Evolutionary conservation across 2,329 filamentous ascomycete species (phyloP), one percentile per base, ranked within the genome.

Genomic region (Paecilomyces variotii): DNA sequence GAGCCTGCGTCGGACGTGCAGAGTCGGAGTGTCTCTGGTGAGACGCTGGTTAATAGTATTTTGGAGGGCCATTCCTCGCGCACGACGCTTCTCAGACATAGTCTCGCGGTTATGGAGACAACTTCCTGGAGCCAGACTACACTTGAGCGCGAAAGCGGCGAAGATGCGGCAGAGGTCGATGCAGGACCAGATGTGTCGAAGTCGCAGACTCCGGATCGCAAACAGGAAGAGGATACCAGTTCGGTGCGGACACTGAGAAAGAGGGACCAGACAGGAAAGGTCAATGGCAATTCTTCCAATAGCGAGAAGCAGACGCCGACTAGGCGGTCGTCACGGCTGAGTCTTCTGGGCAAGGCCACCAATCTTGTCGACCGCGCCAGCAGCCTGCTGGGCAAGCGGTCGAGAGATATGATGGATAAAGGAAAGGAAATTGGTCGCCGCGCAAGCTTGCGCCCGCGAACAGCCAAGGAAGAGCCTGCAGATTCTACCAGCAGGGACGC

Each of bases 361-460:
- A 66, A 78, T 70, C 11, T 74, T 78, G 53, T 78, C 73, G 60
- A 74, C 68, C 67, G 84, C 78, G 68, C 73, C 79, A 62, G 65
- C 53, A 81, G 80, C 55, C 77, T 80, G 26, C 70, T 88, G 27
- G 80, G 84, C 59, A 90, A 89, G 72, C 81, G 85, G 55, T 77
- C 81, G 57, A 79, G 82, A 63, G 83, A 84, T 65, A 75, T 76
- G 7, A 71, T 81, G 55, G 80, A 84, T 58, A 80, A 80, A 63
- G 74, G 73, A 35, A 82, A 86, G 60, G 86, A 88, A 66, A 70
- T 87, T 28, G 67, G 68, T 53, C 72, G 74, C 74, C 77, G 70
- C 78, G 82, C 61, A 70, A 90, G 56, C 79, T 82, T 73, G 81
- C 88, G 72, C 83, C 86, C 60, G 70, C 55, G 79, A 68, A 70